Evolutionary conservation across 352 stramenopile genomes (phyloP).

Genomic region (Phytophthora foliorum): DNA sequence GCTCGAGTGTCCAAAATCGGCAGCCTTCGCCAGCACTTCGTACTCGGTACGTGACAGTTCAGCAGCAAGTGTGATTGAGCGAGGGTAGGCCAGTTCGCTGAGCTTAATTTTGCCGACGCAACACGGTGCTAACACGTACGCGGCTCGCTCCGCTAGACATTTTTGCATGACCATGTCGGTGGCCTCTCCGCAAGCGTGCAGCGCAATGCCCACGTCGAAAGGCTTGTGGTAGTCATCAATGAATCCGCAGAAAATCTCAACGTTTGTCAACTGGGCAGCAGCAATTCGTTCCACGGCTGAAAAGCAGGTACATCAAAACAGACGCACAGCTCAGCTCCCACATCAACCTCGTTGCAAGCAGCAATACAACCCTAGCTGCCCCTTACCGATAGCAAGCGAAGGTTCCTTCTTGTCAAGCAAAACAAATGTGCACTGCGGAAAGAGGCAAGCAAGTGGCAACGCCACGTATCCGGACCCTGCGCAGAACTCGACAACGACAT

Average conservation of each 20-base stretch:
- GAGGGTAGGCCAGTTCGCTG: conserved; percentile 68
- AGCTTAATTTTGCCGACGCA: conserved; percentile 87
- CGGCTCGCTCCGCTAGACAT: conserved; percentile 61
- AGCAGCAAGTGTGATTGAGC: conserved; percentile 52
- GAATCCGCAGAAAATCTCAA: conserved; percentile 79
- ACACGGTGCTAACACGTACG: conserved; percentile 83
- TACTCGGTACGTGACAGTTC: conserved; percentile 72
- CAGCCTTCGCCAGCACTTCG: conserved; percentile 80
- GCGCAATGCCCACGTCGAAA: conserved; percentile 84
- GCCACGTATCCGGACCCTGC: conserved; percentile 82
- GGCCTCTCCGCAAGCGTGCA: conserved; percentile 85
- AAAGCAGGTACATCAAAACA: background rate
- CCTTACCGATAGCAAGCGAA: conserved; percentile 78
- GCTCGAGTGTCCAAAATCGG: conserved; percentile 75
- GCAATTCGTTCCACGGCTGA: conserved; percentile 73
- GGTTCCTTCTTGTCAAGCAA: conserved; percentile 82
- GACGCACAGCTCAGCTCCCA: background rate
- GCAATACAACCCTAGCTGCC: background rate
- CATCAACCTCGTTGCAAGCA: background rate
- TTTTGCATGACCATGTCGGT: conserved; percentile 88
- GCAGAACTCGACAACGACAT: conserved; percentile 88
- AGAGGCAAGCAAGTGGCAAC: conserved; percentile 78
- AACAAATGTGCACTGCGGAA: conserved; percentile 79
- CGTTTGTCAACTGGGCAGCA: conserved; percentile 67
- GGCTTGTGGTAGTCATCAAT: conserved; percentile 73